phyloP scores from a whole-genome alignment of 83 land plant species.

The Picea abies region DNA sequence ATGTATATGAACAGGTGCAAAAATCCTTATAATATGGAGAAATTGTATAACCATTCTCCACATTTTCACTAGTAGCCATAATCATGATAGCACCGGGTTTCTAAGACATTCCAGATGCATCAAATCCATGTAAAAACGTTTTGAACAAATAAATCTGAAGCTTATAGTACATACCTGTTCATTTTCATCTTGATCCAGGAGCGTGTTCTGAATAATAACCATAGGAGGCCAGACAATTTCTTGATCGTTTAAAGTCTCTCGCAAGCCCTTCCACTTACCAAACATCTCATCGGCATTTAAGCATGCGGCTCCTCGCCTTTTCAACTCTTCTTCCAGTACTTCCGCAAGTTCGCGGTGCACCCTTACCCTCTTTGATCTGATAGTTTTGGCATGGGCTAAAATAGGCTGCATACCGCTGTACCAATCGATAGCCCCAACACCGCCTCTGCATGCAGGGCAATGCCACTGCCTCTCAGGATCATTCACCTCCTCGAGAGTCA shows the following conservation, averaged over 20 bases:
- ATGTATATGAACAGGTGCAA: no score
- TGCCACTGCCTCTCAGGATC: slow-evolving; percentile 80
- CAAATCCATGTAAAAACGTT: neutral
- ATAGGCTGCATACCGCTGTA: slow-evolving; percentile 61
- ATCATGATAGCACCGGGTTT: neutral
- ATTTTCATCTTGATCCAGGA: slow-evolving; percentile 46
- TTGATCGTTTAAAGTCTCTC: slow-evolving; percentile 29
- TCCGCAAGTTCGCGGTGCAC: slow-evolving; percentile 56
- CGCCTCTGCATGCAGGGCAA: slow-evolving; percentile 70
- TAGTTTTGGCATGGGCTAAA: slow-evolving; percentile 65
- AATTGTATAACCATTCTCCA: neutral
- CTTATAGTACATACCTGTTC: slow-evolving; percentile 45
- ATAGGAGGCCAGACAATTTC: slow-evolving; percentile 83
- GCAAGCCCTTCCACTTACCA: slow-evolving; percentile 71
- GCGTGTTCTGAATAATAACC: slow-evolving; percentile 66
- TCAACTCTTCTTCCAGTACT: slow-evolving; percentile 65
- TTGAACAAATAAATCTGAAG: slow-evolving; percentile 4
- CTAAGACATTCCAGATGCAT: neutral
- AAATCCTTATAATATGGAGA: neutral
- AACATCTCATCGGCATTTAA: slow-evolving; percentile 37
- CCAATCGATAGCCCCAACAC: slow-evolving; percentile 81
- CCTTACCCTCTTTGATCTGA: slow-evolving; percentile 42
- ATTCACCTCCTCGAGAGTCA: slow-evolving; percentile 52
- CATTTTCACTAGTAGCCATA: neutral
- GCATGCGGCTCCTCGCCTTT: slow-evolving; percentile 39